Percentiles rank a stretch among this genome's conserved stretches.
These are phyloP conservation scores for Dothideomycetes sp. DNA, from an alignment of 2,329 filamentous ascomycete species.

Conservation along the genomic window DNA sequence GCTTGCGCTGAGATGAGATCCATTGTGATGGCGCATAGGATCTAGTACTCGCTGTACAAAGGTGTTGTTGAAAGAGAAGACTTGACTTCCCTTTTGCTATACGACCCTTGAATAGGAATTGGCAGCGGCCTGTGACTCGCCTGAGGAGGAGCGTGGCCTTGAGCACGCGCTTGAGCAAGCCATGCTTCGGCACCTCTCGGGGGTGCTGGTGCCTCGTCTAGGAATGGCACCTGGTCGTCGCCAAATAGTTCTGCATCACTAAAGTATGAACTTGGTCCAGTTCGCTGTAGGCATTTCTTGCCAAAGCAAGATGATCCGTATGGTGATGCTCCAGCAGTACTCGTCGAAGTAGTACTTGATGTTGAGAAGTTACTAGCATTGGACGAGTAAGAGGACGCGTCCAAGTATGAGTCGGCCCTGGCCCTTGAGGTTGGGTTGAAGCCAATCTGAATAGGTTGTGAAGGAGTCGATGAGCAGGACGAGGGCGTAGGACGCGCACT, in stretches of 20 bases:
- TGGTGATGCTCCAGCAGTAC: not conserved
- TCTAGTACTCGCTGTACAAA: not conserved
- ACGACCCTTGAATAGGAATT: not conserved
- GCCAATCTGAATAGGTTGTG: constrained; percentile 11
- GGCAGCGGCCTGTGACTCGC: not conserved
- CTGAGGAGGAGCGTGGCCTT: not conserved
- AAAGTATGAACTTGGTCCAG: constrained; percentile 21
- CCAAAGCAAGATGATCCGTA: not conserved
- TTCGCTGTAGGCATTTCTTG: not conserved
- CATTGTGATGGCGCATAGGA: too few relatives aligned
- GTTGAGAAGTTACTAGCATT: constrained; percentile 4
- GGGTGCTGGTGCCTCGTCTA: constrained; percentile 22
- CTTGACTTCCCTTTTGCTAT: not conserved
- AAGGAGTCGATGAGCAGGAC: constrained; percentile 7
- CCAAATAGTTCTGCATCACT: constrained; percentile 27
- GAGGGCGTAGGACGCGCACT: constrained; percentile 8
- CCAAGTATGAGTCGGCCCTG: not conserved
- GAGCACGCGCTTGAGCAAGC: constrained; percentile 9
- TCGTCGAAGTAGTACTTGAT: not conserved
- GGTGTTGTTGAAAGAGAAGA: not conserved
- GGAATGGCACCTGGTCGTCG: constrained; percentile 16
- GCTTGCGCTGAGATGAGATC: too few relatives aligned
- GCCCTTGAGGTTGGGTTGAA: constrained; percentile 3
- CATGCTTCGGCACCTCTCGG: constrained; percentile 22
- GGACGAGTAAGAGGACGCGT: constrained; percentile 4